phyloP scores from a whole-genome alignment of 169 alveolate species.

The Babesia gibsoni region DNA sequence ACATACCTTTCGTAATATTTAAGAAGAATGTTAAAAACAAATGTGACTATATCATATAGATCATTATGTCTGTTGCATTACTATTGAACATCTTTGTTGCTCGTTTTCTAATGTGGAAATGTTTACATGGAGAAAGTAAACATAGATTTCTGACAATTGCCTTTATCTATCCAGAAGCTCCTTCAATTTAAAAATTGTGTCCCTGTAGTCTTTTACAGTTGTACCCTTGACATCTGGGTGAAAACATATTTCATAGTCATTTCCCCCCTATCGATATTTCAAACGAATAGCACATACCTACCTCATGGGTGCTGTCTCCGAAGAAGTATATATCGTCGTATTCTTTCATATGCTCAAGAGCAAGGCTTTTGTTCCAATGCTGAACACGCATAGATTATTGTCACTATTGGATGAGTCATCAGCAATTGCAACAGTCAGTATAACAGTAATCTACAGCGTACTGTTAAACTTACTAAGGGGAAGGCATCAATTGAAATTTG shows the following conservation, averaged over 20 bases:
- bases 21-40: too few relatives aligned
- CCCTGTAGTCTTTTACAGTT: conserved; percentile 83
- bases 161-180: neutral
- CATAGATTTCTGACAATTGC: too few relatives aligned
- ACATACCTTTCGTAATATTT: too few relatives aligned
- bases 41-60: too few relatives aligned
- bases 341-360: conserved; percentile 45
- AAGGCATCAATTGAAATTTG: conserved; percentile 94
- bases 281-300: neutral
- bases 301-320: conserved; percentile 53
- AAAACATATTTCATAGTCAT: conserved; percentile 90
- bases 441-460: too few relatives aligned
- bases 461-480: conserved; percentile 78
- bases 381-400: conserved; percentile 1
- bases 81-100: too few relatives aligned
- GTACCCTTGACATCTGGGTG: conserved; percentile 90
- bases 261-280: conserved; percentile 86
- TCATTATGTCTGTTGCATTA: too few relatives aligned
- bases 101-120: too few relatives aligned
- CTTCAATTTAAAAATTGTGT: conserved; percentile 75
- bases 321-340: conserved; percentile 31
- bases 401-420: too few relatives aligned
- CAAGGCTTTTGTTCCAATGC: conserved; percentile 88
- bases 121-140: too few relatives aligned
- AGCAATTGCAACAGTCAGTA: too few relatives aligned